Conservation (phyloP, 108 stramenopile genomes). For the Stephanodiscus minutulus region DNA sequence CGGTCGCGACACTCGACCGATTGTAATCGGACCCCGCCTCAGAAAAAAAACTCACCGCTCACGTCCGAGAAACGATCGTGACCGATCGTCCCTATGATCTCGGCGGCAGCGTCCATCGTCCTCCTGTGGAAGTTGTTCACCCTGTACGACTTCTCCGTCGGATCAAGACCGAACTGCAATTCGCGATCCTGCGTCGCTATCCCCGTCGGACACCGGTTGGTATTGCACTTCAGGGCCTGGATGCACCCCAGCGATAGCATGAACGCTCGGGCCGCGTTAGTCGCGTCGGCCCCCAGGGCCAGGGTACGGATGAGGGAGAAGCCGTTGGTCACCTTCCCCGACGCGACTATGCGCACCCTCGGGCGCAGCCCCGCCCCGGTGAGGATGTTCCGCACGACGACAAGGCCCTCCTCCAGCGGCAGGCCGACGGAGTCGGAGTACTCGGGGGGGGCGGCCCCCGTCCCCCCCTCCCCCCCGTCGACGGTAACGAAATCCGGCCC, state of each 20-base stretch:
- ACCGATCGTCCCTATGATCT: constrained; percentile 58
- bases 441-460: constrained; percentile 92
- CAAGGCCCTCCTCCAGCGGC: constrained; percentile 82
- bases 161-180: constrained; percentile 45
- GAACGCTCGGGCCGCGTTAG: constrained; percentile 82
- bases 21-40: too few species aligned
- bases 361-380: constrained; percentile 71
- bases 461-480: constrained; percentile 89
- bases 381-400: constrained; percentile 65
- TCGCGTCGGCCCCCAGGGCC: constrained; percentile 84
- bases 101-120: constrained; percentile 48
- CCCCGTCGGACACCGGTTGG: constrained; percentile 90
- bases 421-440: constrained; percentile 79
- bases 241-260: constrained; percentile 86
- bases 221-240: constrained; percentile 90
- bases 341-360: constrained; percentile 70
- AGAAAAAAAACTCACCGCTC: constrained; percentile 2
- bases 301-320: constrained; percentile 72
- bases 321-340: constrained; percentile 77
- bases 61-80: constrained; percentile 5
- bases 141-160: constrained; percentile 29
- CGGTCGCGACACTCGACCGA: too few species aligned
- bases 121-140: constrained; percentile 51
- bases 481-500: constrained; percentile 82
- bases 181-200: constrained; percentile 79